These are phyloP conservation scores for Penicillium sp. DNA, from an alignment of 2,329 filamentous ascomycete species.

Conservation along the genomic window DNA sequence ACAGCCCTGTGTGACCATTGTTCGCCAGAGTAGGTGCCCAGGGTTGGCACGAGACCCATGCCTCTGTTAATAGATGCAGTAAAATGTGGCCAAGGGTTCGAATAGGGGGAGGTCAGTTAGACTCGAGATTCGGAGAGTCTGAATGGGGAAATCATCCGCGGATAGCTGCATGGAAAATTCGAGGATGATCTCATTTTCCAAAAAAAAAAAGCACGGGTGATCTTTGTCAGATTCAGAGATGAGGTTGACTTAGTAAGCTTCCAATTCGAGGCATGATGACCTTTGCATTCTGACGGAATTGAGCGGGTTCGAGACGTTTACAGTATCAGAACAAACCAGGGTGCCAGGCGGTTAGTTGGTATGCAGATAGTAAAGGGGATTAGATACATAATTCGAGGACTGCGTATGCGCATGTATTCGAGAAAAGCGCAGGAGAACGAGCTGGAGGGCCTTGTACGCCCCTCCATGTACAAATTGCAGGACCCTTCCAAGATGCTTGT, in stretches of 20 bases:
- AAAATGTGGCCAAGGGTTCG: not conserved
- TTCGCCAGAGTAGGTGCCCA: conserved; percentile 9
- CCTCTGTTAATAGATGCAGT: not conserved
- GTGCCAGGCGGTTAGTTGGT: conserved; percentile 2
- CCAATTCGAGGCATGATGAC: conserved; percentile 1
- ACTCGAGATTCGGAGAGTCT: not conserved
- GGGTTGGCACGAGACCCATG: not conserved
- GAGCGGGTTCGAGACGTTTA: conserved; percentile 3
- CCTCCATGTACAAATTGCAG: not conserved
- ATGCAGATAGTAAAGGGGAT: conserved; percentile 6
- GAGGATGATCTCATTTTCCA: conserved; percentile 19
- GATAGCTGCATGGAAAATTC: conserved; percentile 20
- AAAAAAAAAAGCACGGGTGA: not conserved
- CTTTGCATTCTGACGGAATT: conserved; percentile 16
- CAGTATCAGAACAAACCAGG: not conserved
- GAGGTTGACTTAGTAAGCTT: not conserved
- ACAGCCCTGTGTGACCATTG: conserved; percentile 22
- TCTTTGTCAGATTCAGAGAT: conserved; percentile 7
- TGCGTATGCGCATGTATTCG: not conserved
- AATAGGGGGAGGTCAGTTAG: not conserved
- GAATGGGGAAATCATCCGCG: conserved; percentile 18
- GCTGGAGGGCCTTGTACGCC: not conserved
- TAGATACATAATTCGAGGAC: not conserved
- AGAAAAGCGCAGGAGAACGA: not conserved
- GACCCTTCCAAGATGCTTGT: not conserved